Evolutionary conservation across 1,284 basidiomycete species (phyloP), one percentile per base, ranked within the genome.

Genomic region (Sphagnurus paluster): DNA sequence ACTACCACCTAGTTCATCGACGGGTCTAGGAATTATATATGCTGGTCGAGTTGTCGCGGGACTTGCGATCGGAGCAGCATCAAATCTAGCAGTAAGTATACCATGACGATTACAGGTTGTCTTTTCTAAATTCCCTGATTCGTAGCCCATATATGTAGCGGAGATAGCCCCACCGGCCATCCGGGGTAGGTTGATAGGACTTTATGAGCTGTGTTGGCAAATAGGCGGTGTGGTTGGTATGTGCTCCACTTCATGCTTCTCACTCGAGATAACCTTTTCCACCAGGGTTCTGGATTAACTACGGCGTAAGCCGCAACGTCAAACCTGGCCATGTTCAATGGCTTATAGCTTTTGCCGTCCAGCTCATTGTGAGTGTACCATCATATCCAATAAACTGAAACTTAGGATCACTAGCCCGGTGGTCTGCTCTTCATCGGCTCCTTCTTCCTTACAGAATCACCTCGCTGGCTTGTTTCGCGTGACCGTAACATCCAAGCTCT

Each of bases 281-380:
- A 2, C 4, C 21, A 61, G 60, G 74, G 1, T 75, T 76, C 57
- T 75, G 74, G 73, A 72, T 75, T 39, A 68, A 69, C 59, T 76
- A 75, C 54, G 75, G 74, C 23, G 69, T 75, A 23, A 63, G 60
- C 13, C 55, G 66, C 34, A 65, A 71, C 34, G 59, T 76, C 25
- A 50, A 64, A 1, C 44, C 64, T 11, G 59, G 61, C 14, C 59
- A 57, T 29, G 65, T 54, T 28, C 73, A 75, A 48, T 80, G 74
- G 73, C 56, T 71, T 7, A 70, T 78, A 47, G 73, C 77, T 2
- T 71, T 78, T 50, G 73, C 71, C 1, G 62, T 79, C 8, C 78
- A 80, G 54, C 65, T 79, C 33, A 68, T 79, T 16, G 62, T 62
- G 43, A n/a, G 58, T 52, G 9, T 10, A 4, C 24, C 29, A 10